Evolutionary conservation across 192 early-diverging fungal species (phyloP), one percentile per base, ranked within the genome.

Genomic region (Rhizophagus sp.): DNA sequence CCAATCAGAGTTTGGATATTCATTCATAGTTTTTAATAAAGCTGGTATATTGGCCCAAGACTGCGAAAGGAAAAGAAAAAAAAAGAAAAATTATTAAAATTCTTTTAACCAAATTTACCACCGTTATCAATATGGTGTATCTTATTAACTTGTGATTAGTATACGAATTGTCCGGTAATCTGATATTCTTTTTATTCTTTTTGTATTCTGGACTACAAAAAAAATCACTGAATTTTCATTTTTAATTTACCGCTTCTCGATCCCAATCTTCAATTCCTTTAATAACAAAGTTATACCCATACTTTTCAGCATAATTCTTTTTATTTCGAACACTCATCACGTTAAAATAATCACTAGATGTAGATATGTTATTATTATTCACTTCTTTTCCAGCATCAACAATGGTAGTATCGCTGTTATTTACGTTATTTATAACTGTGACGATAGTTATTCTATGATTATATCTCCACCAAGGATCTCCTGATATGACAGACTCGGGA

Each of bases 21-120:
- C 69, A 17, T 71, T n/a, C 69, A 71, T 71, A 2, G 69, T 71
- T 71, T 71, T 39, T 6, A 71, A 39, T 41, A 71, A 71, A 10
- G 39, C 39, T 4, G 69, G 69, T 71, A 71, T 71, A 36, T 71
- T 44, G 3, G 19, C 69, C 69, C 69, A 71, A 10, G 69, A 36
- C 69, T 71, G 0, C 6, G 19, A 22, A 19, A 57, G 17, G 17
- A 22, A 19, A 1, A 30, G 30, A 30, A 30, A 30, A 30, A 30
- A 30, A 30, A 30, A 30, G 1, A 30, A 30, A 30, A 30, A 30
- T 30, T 1, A 30, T 30, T 30, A n/a, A n/a, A n/a, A n/a, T n/a
- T n/a, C n/a, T n/a, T n/a, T n/a, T n/a, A 30, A 30, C 30, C 30
- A 30, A 30, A 30, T 30, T 1, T 1, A 30, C 1, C 30, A 30